Conservation (phyloP, 306 rosid species). For the Trifolium fragiferum region DNA sequence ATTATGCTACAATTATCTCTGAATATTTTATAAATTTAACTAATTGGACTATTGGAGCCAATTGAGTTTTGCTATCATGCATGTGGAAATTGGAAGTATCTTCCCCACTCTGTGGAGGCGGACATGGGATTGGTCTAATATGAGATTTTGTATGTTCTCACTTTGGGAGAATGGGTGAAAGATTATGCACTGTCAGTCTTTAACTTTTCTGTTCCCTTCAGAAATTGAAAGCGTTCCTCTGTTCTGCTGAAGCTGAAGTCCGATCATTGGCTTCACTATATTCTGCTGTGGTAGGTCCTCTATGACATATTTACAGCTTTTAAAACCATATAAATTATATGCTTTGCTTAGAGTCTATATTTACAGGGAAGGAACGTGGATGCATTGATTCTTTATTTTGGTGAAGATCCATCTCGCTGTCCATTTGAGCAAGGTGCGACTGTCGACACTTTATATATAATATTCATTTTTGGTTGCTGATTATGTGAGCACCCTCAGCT, state of each 20-base stretch:
- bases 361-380: slow-evolving; percentile 91
- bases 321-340: slow-evolving; percentile 4
- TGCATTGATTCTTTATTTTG: slow-evolving; percentile 82
- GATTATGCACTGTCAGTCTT: slow-evolving; percentile 8
- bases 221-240: slow-evolving; percentile 78
- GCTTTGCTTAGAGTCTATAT: slow-evolving; percentile 41
- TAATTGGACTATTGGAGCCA: slow-evolving; percentile 15
- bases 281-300: slow-evolving; percentile 79
- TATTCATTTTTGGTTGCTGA: slow-evolving; percentile 30
- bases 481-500: neutral
- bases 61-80: slow-evolving; percentile 32
- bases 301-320: slow-evolving; percentile 10
- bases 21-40: neutral
- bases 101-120: slow-evolving; percentile 7
- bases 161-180: slow-evolving; percentile 17
- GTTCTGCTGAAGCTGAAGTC: slow-evolving; percentile 85
- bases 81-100: neutral
- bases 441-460: slow-evolving; percentile 31
- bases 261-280: slow-evolving; percentile 83
- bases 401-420: slow-evolving; percentile 94
- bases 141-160: slow-evolving; percentile 30
- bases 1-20: neutral
- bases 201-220: slow-evolving; percentile 42
- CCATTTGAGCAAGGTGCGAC: slow-evolving; percentile 84
- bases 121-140: slow-evolving; percentile 29